A percentile compares a stretch with the other conserved stretches of the same genome.
These are phyloP conservation scores for Trichosporon inkin DNA, from an alignment of 1,284 basidiomycete genomes.

Conservation along the genomic window DNA sequence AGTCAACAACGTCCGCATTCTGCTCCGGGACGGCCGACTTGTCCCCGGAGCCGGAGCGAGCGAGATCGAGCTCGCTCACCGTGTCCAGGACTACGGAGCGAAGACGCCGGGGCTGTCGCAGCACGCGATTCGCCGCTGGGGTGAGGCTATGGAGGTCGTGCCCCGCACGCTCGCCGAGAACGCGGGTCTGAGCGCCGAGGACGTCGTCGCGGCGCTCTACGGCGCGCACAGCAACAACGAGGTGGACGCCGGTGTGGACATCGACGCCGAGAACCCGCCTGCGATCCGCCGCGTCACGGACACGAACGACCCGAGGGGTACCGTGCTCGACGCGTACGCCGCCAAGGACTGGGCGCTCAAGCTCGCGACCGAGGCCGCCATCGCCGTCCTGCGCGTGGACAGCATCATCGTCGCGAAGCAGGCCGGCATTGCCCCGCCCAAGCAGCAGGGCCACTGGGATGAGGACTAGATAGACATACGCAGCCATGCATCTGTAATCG, in stretches of 20 bases:
- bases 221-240: constrained; percentile 72
- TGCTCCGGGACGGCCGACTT: constrained; percentile 83
- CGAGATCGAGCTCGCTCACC: constrained; percentile 82
- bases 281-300: constrained; percentile 29
- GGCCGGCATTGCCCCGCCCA: constrained; percentile 59
- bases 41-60: constrained; percentile 93
- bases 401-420: constrained; percentile 97
- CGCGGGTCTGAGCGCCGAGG: constrained; percentile 89
- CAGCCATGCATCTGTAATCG: constrained; percentile 5
- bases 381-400: constrained; percentile 90
- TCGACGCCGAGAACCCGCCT: constrained; percentile 59
- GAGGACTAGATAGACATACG: constrained; percentile 41
- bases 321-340: constrained; percentile 45
- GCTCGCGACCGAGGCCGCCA: constrained; percentile 76
- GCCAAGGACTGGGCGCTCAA: constrained; percentile 52
- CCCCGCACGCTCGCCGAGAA: constrained; percentile 95
- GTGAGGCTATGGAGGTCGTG: constrained; percentile 83
- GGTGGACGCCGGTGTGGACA: constrained; percentile 70
- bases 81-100: constrained; percentile 80
- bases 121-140: constrained; percentile 89
- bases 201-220: constrained; percentile 80
- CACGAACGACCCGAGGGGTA: constrained; percentile 15
- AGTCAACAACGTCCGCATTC: constrained; percentile 90
- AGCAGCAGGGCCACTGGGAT: constrained; percentile 52
- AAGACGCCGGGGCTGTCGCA: constrained; percentile 87